A percentile compares a stretch with the other conserved stretches of the same genome.
These are phyloP conservation scores for Annulohypoxylon moriforme DNA, from an alignment of 495 filamentous ascomycete species.

Conservation along the genomic window DNA sequence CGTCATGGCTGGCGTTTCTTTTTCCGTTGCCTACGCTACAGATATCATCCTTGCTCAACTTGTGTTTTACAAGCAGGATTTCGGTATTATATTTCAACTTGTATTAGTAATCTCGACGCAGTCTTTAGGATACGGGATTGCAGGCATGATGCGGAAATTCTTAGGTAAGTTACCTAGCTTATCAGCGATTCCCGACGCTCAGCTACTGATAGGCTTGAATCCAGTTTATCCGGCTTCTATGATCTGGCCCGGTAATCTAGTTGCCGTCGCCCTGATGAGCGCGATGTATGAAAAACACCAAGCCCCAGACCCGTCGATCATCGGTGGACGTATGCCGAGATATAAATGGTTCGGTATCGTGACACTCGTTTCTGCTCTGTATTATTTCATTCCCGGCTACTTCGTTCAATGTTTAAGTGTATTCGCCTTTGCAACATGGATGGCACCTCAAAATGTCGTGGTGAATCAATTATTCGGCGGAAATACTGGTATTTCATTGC, in stretches of 20 bases:
- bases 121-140: conserved; percentile 78
- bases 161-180: conserved; percentile 50
- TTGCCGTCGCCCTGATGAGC: conserved; percentile 73
- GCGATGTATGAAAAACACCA: conserved; percentile 73
- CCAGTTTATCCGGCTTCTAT: conserved; percentile 72
- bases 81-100: conserved; percentile 75
- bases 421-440: conserved; percentile 72
- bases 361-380: conserved; percentile 62
- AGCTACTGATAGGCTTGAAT: too few relatives aligned
- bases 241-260: conserved; percentile 79
- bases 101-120: conserved; percentile 77
- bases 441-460: conserved; percentile 69
- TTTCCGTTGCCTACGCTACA: conserved; percentile 74
- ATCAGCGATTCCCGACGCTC: too few relatives aligned
- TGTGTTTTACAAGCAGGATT: conserved; percentile 75
- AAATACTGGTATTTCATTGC: conserved; percentile 67
- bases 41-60: conserved; percentile 74
- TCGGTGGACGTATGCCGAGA: conserved; percentile 68
- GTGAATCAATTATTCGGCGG: conserved; percentile 78
- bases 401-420: conserved; percentile 68
- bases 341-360: conserved; percentile 68
- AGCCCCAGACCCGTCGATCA: conserved; percentile 56
- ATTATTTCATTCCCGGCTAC: conserved; percentile 71
- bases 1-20: conserved; percentile 73
- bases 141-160: conserved; percentile 69